Evolutionary conservation across 1,139 yeast species (phyloP).

Genomic region (Debaryomyces udenii): DNA sequence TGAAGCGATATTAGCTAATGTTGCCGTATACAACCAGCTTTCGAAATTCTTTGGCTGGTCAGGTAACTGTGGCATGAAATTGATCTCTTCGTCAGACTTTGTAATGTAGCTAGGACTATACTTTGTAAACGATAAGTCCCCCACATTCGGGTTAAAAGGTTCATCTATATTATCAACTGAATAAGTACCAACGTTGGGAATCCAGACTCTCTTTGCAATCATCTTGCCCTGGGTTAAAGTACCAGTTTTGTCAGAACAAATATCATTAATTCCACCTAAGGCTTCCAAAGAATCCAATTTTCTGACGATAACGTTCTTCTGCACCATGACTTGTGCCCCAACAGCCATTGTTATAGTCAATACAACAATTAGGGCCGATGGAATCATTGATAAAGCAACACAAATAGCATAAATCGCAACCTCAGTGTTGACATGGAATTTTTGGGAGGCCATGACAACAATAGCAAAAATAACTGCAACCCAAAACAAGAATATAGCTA

Average conservation of each 20-base stretch:
- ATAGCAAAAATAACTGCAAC: conserved; percentile 78
- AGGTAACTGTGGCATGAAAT: conserved; percentile 28
- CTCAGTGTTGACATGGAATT: conserved; percentile 63
- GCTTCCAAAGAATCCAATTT: conserved; percentile 80
- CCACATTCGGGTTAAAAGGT: conserved; percentile 74
- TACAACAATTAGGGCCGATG: conserved; percentile 78
- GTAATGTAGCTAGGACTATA: conserved; percentile 47
- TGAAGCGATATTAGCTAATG: conserved; percentile 74
- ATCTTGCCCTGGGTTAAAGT: conserved; percentile 80
- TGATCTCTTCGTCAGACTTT: conserved; percentile 42
- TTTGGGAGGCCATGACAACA: conserved; percentile 79
- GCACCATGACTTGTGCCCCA: conserved; percentile 79
- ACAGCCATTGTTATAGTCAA: conserved; percentile 86
- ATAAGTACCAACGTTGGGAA: conserved; percentile 75
- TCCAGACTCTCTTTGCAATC: conserved; percentile 74
- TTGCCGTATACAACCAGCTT: conserved; percentile 60
- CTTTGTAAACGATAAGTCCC: conserved; percentile 49
- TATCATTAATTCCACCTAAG: conserved; percentile 77
- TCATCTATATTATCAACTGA: conserved; percentile 62
- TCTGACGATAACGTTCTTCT: conserved; percentile 72
- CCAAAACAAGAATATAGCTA: conserved; percentile 68
- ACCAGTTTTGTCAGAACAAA: conserved; percentile 85
- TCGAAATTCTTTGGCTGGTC: conserved; percentile 33
- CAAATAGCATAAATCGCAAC: conserved; percentile 85
- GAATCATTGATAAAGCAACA: conserved; percentile 82